Evolutionary conservation across 192 early-diverging fungal species (phyloP).

Genomic region (Ambispora gerdemannii): DNA sequence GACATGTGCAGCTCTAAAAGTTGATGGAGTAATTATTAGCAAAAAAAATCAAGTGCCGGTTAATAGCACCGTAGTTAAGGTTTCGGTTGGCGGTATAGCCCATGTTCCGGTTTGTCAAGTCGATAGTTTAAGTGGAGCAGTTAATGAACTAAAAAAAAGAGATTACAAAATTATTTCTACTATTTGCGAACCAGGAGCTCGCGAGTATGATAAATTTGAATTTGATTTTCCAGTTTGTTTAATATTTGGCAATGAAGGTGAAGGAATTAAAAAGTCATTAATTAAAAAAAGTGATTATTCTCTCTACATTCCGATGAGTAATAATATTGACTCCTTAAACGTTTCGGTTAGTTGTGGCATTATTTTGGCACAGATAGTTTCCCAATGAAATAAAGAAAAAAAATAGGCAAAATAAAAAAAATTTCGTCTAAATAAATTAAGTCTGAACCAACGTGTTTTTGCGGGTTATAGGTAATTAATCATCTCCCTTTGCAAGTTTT

Average conservation of each 20-base stretch:
- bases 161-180: constrained; percentile 9
- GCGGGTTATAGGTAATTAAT: too few species aligned
- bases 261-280: constrained; percentile 1
- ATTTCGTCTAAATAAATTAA: too few species aligned
- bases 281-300: constrained; percentile 25
- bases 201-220: background rate
- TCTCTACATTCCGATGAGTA: constrained; percentile 7
- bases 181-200: background rate
- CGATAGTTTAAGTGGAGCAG: background rate
- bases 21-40: constrained; percentile 21
- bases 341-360: constrained; percentile 46
- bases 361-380: constrained; percentile 39
- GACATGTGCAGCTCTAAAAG: constrained; percentile 2
- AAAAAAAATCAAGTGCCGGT: constrained; percentile 21
- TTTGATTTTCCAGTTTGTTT: constrained; percentile 10
- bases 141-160: constrained; percentile 3
- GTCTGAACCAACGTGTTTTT: too few species aligned
- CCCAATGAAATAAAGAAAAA: too few species aligned
- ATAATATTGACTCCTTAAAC: constrained; percentile 44
- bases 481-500: too few species aligned
- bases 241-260: constrained; percentile 5
- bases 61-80: constrained; percentile 19
- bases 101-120: constrained; percentile 20
- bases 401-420: too few species aligned
- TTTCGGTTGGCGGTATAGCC: constrained; percentile 10